Base-by-base conservation (phyloP, 2,329 filamentous ascomycete species). In the Ophiostoma angusticollis region DNA sequence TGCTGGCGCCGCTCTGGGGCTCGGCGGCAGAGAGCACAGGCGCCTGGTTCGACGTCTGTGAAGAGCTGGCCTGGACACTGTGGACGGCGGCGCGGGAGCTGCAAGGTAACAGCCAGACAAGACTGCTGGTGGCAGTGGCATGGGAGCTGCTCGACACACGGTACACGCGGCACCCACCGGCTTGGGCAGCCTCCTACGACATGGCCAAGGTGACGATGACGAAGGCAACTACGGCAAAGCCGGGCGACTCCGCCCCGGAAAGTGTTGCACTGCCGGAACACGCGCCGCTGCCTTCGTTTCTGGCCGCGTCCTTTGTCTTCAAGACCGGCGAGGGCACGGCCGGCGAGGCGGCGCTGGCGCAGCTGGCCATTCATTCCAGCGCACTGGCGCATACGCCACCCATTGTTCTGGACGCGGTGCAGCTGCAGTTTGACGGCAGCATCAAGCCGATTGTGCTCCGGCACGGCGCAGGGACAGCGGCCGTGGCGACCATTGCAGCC, bases 111-210 rank as follows among this genome's bases (percentile, higher is more conserved):
- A 72, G 37, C 66, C 65, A 8, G 68, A 72, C 37, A n/a, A n/a
- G n/a, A n/a, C 58, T 78, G 22, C 63, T 80, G 8, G 57, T 80
- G 25, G 64, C 73, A 21, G 68, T 78, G 36, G 74, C 79, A 50
- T 79, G 78, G 72, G 77, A 80, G 50, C 59, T 81, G 31, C 61
- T 80, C 53, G 65, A 73, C 42, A 67, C 57, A 31, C 63, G 74
- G 36, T 80, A 77, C 50, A 60, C 63, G 5, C 63, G 61, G 47
- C 66, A 66, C 13, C 59, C 64, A 68, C 21, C 79, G 74, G 75
- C 64, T n/a, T n/a, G n/a, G n/a, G n/a, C n/a, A n/a, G n/a, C n/a
- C n/a, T n/a, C 67, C 42, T 80, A 80, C 46, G 69, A 81, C 48
- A 61, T 81, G 11, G 58, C 59, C 4, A 72, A 61, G 46, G 71